Percentiles rank a stretch among this genome's conserved stretches.
Conservation (phyloP, 805 yeast species). For the Candida schatavii region DNA sequence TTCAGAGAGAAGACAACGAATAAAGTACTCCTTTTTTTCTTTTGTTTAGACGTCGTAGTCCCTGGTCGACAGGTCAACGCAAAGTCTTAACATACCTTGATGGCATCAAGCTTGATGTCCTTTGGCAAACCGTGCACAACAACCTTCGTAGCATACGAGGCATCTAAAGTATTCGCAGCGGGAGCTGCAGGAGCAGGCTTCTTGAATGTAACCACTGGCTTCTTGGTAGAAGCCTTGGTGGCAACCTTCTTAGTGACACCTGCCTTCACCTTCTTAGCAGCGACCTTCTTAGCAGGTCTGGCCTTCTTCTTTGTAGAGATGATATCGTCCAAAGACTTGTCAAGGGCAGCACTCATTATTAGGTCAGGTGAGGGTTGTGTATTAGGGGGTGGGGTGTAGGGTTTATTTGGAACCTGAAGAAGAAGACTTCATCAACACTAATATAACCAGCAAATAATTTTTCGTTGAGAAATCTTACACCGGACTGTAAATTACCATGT, state of each 20-base stretch:
- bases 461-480: too few relatives aligned
- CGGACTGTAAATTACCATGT: too few relatives aligned
- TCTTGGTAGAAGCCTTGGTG: slow-evolving; percentile 29
- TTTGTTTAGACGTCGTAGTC: neutral
- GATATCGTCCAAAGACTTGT: slow-evolving; percentile 93
- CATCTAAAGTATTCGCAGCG: slow-evolving; percentile 34
- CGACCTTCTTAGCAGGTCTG: slow-evolving; percentile 25
- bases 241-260: slow-evolving; percentile 34
- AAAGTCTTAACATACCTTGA: slow-evolving; percentile 66
- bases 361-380: too few relatives aligned
- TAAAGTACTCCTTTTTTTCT: neutral
- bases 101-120: slow-evolving; percentile 80
- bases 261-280: slow-evolving; percentile 22
- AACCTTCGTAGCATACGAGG: slow-evolving; percentile 70
- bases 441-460: too few relatives aligned
- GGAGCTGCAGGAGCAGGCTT: slow-evolving; percentile 17
- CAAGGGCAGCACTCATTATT: slow-evolving; percentile 75
- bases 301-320: slow-evolving; percentile 53
- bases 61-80: neutral
- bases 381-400: too few relatives aligned
- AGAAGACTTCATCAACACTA: too few relatives aligned
- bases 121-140: slow-evolving; percentile 82
- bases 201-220: slow-evolving; percentile 30
- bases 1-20: neutral
- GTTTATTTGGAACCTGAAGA: too few relatives aligned